Evolutionary conservation across 2,329 filamentous ascomycete genomes (phyloP), one percentile per base, ranked within the genome.

Genomic region (Diplodia seriata): DNA sequence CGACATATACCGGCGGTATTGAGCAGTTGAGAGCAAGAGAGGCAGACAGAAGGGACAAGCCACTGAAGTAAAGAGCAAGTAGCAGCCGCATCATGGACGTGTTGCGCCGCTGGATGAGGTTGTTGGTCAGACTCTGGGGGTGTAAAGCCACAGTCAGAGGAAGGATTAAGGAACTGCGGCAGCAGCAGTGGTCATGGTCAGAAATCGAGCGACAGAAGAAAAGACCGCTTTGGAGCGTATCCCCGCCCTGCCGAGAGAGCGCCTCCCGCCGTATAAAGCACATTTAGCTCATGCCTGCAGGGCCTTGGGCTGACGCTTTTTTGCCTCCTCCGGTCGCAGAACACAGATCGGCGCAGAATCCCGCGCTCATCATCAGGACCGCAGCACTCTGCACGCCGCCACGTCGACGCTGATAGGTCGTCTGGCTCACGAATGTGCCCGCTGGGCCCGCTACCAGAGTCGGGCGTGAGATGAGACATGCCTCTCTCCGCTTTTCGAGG

Each of bases 1-100:
- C 81, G 71, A 82, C 78, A 67, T 81, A 82, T 66, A 82, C 76
- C 0, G 80, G 79, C 38, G 74, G 70, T 64, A 72, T 76, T 7
- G 64, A 77, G 69, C 79, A 81, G 71, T 80, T 79, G 70, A 78
- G 76, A 18, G 78, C 78, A 71, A 73, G 68, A 67, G 74, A 75
- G 54, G 76, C 75, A 73, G 77, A 74, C 76, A 72, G 71, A 50
- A 79, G 76, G 74, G 77, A 73, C 69, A 77, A 75, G 70, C 74
- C 70, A 71, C 75, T 74, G 31, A 72, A 72, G 54, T 77, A 67
- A 29, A 73, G 73, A 38, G 75, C 68, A 51, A 72, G 33, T 38
- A 76, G 69, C 47, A 74, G 73, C 43, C 72, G 68, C 78, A 78
- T 79, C n/a, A 29, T 63, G 40, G 26, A 33, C 7, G 56, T 8